These are phyloP conservation scores for Cicer arietinum DNA, from an alignment of 306 rosid genomes.

Conservation along the genomic window DNA sequence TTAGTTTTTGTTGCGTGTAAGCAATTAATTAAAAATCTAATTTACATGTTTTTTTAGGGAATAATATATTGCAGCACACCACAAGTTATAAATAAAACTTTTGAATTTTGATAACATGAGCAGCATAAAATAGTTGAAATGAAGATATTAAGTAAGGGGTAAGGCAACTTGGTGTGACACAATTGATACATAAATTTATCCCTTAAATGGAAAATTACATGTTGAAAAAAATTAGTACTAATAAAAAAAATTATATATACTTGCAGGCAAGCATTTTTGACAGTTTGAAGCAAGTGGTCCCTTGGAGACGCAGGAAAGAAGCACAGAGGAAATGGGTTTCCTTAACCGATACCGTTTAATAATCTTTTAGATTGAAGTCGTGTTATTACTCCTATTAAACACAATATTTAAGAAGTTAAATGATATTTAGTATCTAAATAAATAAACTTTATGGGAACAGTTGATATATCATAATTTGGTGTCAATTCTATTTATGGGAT, in stretches of 20 bases:
- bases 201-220: too few species aligned
- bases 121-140: not conserved
- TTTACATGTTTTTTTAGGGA: too few species aligned
- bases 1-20: slow-evolving; percentile 18
- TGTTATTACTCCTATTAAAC: not conserved
- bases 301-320: slow-evolving; percentile 75
- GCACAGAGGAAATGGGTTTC: slow-evolving; percentile 45
- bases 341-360: slow-evolving; percentile 33
- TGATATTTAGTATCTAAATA: not conserved
- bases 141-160: too few species aligned
- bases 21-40: not conserved
- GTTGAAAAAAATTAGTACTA: too few species aligned
- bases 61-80: not conserved
- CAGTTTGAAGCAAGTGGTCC: slow-evolving; percentile 82
- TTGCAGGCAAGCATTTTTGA: slow-evolving; percentile 76
- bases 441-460: too few species aligned
- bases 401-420: not conserved
- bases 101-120: too few species aligned
- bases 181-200: too few species aligned
- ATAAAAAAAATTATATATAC: not conserved
- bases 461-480: too few species aligned
- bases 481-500: too few species aligned
- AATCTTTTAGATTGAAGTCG: slow-evolving; percentile 5
- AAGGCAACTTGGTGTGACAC: too few species aligned
- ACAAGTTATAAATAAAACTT: not conserved